A percentile compares a stretch with the other conserved stretches of the same genome.
phyloP scores from a whole-genome alignment of 164 flowering plant species.

The Dillenia suffruticosa region DNA sequence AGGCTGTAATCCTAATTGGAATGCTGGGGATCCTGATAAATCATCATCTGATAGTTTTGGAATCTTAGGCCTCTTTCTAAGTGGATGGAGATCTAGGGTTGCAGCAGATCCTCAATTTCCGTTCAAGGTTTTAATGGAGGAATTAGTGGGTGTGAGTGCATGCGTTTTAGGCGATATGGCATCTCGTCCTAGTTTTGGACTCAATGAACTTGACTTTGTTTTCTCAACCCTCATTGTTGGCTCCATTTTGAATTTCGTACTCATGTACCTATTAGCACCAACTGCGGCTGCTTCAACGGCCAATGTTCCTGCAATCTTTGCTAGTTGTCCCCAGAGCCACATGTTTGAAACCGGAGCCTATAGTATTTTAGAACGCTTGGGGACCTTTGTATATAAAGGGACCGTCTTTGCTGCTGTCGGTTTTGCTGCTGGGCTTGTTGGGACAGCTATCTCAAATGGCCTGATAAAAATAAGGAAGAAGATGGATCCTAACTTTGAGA shows the following conservation, averaged over 20 bases:
- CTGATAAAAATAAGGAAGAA: conserved; percentile 59
- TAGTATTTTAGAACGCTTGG: too few relatives aligned
- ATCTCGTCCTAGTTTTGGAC: conserved; percentile 67
- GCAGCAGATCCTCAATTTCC: conserved; percentile 78
- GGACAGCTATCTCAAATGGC: conserved; percentile 65
- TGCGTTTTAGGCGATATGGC: conserved; percentile 69
- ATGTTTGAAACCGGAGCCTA: too few relatives aligned
- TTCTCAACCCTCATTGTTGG: conserved; percentile 74
- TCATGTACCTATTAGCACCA: too few relatives aligned
- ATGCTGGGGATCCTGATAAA: conserved; percentile 11
- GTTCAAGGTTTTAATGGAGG: conserved; percentile 80
- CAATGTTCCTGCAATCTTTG: too few relatives aligned
- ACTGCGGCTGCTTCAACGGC: too few relatives aligned
- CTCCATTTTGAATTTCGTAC: conserved; percentile 59
- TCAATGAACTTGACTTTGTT: conserved; percentile 71
- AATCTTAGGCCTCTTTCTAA: conserved; percentile 37
- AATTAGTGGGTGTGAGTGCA: conserved; percentile 56
- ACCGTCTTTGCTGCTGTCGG: conserved; percentile 77
- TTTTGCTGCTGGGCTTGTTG: conserved; percentile 62
- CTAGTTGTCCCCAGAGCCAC: too few relatives aligned
- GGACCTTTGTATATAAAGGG: too few relatives aligned
- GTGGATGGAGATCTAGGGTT: conserved; percentile 66
- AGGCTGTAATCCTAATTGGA: conserved; percentile 8
- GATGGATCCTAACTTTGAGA: conserved; percentile 68
- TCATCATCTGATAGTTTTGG: conserved; percentile 2